Base-by-base conservation (phyloP, 371 early-diverging fungal species). In the Lichtheimia ornata region DNA sequence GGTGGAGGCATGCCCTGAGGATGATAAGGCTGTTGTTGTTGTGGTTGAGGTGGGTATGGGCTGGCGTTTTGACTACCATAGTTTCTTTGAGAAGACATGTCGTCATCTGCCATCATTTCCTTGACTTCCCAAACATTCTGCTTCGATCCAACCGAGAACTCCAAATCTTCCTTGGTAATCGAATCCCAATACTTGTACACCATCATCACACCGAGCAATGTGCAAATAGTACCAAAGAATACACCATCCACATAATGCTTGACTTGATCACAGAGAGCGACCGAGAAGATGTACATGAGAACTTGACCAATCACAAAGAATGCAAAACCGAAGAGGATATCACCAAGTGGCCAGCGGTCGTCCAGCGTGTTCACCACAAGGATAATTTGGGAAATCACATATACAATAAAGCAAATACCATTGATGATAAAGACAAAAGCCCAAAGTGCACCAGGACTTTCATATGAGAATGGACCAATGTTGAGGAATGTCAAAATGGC, bases 141-240 rank as follows among this genome's bases (percentile, higher is more conserved):
- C 70, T 89, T 93, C 12, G 90, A 89, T 50, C 91, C 92, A 45
- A 96, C 95, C 15, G 88, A 87, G 72, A 95, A 97, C 82, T 97
- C 97, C 45, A 95, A 76, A 71, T 96, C 97, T 73, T 97, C 97
- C 75, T 94, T 94, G 45, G 97, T 95, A 67, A 97, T 95, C 25
- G 89, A 88, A 72, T 97, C 96, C 97, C 97, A 97, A 81, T 91
- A 97, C 81, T 97, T 97, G 87, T 95, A 97, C n/a, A 95, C 91
- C 95, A 97, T 96, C 97, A 97, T 95, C 53, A 97, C 94, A 25
- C 88, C 87, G 61, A 97, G 75, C 63, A 97, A 78, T n/a, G 89
- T 91, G 64, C 86, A 91, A 35, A 93, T 91, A 15, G 88, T 86
- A 30, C 93, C 93, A 81, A 95, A 94, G 85, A 97, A 97, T 69